A percentile compares a stretch with the other conserved stretches of the same genome.
phyloP scores from a whole-genome alignment of 177 flowering plant genomes.

The Vitis hybrid region DNA sequence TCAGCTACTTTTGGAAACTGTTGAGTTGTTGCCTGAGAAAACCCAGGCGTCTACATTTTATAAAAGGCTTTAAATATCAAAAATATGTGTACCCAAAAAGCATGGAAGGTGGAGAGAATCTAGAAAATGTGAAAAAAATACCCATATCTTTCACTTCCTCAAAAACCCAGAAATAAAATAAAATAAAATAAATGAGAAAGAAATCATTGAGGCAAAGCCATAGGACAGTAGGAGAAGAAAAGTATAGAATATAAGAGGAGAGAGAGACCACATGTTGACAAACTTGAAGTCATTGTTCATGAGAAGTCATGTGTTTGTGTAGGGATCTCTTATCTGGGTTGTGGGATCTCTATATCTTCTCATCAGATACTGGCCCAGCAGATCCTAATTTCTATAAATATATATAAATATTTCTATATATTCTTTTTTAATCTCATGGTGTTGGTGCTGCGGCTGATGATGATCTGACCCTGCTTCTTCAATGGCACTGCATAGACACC shows the following conservation, averaged over 20 bases:
- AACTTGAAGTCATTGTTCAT: slow-evolving; percentile 50
- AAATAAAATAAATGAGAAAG: slow-evolving; percentile 10
- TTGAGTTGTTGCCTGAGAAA: slow-evolving; percentile 22
- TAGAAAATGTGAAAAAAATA: slow-evolving; percentile 17
- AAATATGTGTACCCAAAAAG: slow-evolving; percentile 20
- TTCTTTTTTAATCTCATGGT: background rate
- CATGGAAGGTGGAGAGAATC: slow-evolving; percentile 35
- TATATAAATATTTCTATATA: background rate
- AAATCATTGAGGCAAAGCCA: slow-evolving; percentile 14
- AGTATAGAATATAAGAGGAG: slow-evolving; percentile 21
- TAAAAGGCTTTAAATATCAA: slow-evolving; percentile 4
- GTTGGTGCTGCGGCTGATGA: background rate
- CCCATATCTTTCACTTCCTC: slow-evolving; percentile 25
- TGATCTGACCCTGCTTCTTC: slow-evolving; percentile 17
- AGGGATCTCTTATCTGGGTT: slow-evolving; percentile 53
- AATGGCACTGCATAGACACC: slow-evolving; percentile 12
- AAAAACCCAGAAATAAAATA: slow-evolving; percentile 12
- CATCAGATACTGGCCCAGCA: slow-evolving; percentile 27
- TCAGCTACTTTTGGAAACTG: slow-evolving; percentile 29
- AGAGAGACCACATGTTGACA: slow-evolving; percentile 59
- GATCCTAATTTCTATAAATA: slow-evolving; percentile 18
- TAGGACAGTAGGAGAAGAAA: slow-evolving; percentile 17
- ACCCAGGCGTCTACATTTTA: slow-evolving; percentile 15
- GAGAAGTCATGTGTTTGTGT: slow-evolving; percentile 33
- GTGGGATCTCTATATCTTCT: slow-evolving; percentile 26